Evolutionary conservation across 257 asterid species (phyloP).

Genomic region (Ligustrum vulgare): DNA sequence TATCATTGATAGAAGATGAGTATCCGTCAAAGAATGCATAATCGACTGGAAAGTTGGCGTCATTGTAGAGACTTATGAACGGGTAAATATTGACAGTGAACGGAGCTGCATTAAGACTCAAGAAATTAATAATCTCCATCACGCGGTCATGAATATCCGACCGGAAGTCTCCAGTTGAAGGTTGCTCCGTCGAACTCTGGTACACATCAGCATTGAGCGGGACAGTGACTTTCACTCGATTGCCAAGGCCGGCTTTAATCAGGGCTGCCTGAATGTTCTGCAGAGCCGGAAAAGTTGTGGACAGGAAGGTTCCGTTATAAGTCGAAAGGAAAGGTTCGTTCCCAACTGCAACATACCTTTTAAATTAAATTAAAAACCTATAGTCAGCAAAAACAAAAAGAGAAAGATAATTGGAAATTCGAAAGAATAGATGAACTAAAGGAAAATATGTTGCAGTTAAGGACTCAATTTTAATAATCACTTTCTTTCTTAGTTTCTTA

Average conservation of each 20-base stretch:
- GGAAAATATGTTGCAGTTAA: neutral
- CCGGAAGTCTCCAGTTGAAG: conserved; percentile 77
- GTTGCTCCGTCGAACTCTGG: conserved; percentile 47
- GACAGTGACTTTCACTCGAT: conserved; percentile 52
- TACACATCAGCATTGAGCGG: conserved; percentile 83
- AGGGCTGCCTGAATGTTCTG: conserved; percentile 77
- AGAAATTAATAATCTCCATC: conserved; percentile 54
- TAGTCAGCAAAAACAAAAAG: conserved; percentile 14
- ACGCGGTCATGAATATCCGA: conserved; percentile 46
- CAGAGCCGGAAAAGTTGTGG: conserved; percentile 62
- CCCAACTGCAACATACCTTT: conserved; percentile 84
- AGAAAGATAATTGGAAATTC: neutral
- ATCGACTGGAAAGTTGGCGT: conserved; percentile 62
- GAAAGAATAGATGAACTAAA: neutral
- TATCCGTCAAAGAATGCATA: conserved; percentile 76
- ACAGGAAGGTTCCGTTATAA: conserved; percentile 55
- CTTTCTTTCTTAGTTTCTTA: too few relatives aligned
- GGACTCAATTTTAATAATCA: neutral
- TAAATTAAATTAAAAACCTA: conserved; percentile 9
- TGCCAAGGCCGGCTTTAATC: conserved; percentile 69
- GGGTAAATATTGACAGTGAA: conserved; percentile 85
- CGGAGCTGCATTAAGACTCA: conserved; percentile 53
- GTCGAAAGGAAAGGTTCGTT: conserved; percentile 66
- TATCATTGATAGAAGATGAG: conserved; percentile 57
- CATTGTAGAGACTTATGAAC: conserved; percentile 69